Base-by-base conservation (phyloP, 2,329 filamentous ascomycete genomes). In the Paraphoma sp. region DNA sequence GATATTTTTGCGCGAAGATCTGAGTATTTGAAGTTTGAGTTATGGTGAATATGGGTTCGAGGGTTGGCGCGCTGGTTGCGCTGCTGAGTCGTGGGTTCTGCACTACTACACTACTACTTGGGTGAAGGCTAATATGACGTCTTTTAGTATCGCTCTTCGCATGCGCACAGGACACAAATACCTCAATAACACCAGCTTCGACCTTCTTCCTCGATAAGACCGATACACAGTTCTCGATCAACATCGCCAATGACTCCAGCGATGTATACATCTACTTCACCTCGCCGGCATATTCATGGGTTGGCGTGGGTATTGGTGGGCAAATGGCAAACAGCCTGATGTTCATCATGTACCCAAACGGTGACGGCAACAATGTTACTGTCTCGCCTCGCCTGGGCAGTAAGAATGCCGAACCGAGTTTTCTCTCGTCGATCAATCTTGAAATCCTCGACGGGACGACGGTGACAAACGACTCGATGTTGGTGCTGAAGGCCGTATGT, bases 251-350 rank as follows among this genome's bases (percentile, higher is more conserved):
- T 11, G 63, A 72, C 48, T 71, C 72, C 1, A 62, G 55, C n/a
- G 72, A 76, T 68, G 62, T 76, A 10, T 72, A 63, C 53, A 67
- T 76, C 10, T 73, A 73, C 63, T 71, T 74, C 38, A 59, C 69
- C 1, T 67, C 59, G n/a, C 73, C 76, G 7, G 71, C 71, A 12
- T 75, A 77, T 50, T 78, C 78, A 4, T 82, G 80, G 80, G 74
- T 80, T 9, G 79, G 71, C 3, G 72, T 81, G 12, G 80, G 80
- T 2, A 77, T 81, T 56, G 80, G 80, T 4, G 63, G 62, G 33
- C 63, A 68, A 49, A 82, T 82, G 80, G 69, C 69, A 53, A 70
- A 78, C 33, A 73, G 76, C 14, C 64, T 81, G 53, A 82, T 82
- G 73, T 71, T 82, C 40, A 67, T 82, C 43, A 72, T 80, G 56